Percentiles rank a stretch among this genome's conserved stretches.
These are phyloP conservation scores for Ustilago tritici DNA, from an alignment of 1,284 basidiomycete species.

Conservation along the genomic window DNA sequence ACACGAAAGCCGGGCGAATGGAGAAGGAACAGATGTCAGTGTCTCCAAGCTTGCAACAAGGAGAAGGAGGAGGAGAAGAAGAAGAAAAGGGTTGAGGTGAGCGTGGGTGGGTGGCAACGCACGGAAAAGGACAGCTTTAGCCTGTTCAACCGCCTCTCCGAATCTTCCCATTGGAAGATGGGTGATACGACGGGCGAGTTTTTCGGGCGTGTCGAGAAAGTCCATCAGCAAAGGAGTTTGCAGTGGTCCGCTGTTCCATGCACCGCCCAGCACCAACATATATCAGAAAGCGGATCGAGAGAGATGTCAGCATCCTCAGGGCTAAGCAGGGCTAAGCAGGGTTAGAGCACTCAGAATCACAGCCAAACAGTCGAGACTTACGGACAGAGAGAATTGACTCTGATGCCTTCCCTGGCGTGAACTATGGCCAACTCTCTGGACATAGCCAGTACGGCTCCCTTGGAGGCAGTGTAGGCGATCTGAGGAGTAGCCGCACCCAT, in stretches of 20 bases:
- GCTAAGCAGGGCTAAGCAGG: too few relatives aligned
- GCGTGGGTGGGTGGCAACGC: not conserved
- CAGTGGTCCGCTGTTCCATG: slow-evolving; percentile 70
- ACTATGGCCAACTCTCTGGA: slow-evolving; percentile 96
- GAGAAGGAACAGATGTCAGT: too few relatives aligned
- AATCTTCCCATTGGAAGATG: slow-evolving; percentile 97
- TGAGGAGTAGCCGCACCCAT: slow-evolving; percentile 96
- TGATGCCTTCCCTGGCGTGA: slow-evolving; percentile 93
- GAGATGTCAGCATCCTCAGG: not conserved
- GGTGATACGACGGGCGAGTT: slow-evolving; percentile 86
- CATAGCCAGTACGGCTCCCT: slow-evolving; percentile 98
- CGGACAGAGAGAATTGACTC: slow-evolving; percentile 93
- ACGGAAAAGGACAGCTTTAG: slow-evolving; percentile 86
- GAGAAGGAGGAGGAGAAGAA: too few relatives aligned
- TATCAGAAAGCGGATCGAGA: too few relatives aligned
- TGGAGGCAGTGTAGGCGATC: slow-evolving; percentile 78
- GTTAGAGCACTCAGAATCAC: not conserved
- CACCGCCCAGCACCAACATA: not conserved
- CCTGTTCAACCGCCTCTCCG: slow-evolving; percentile 93
- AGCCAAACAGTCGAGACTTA: slow-evolving; percentile 8
- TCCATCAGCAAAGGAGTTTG: slow-evolving; percentile 89
- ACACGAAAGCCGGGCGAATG: too few relatives aligned
- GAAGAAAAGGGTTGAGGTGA: not conserved
- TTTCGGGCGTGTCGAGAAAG: slow-evolving; percentile 96
- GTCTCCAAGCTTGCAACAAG: too few relatives aligned